Base-by-base conservation (phyloP, 768 basidiomycete genomes). In the Daedaleopsis sinensis region DNA sequence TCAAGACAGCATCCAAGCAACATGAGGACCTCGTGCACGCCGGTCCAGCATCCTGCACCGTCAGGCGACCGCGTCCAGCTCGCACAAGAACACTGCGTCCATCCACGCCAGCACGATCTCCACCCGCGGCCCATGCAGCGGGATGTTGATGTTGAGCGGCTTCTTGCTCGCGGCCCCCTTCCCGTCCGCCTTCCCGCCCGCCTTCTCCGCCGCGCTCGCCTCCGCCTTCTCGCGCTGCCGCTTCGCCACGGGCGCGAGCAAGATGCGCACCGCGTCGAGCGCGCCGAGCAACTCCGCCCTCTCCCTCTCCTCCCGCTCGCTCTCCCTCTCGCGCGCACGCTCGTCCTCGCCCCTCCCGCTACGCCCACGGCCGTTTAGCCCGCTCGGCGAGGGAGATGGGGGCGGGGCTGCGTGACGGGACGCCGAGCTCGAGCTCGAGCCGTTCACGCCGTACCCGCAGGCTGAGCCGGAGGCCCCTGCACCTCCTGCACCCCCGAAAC, bases 61-160 rank as follows among this genome's bases (percentile, higher is more conserved):
- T 32, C 27, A 32, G 27, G 71, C 73, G 44, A 69, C 72, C 9
- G 57, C 35, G 50, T 93, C 91, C 66, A 94, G 71, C 68, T 91
- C 90, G 4, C 84, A 86, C 38, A 94, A 73, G 77, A 91, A 88
- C 58, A 93, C 89, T 18, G 90, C 91, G 24, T 81, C 92, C 57
- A 94, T 76, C 91, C 91, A 94, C 46, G 93, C 93, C 58, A 94
- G 80, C 57, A 93, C 80, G 58, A 94, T 80, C 74, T 94, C 93
- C 49, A 94, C 93, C 7, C 91, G 82, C 38, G 93, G 92, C 0
- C 93, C 93, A 73, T 93, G 91, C 64, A 94, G 75, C 11, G 91
- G 90, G 58, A 94, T 91, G 69, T 86, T 91, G 72, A 93, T 90
- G 53, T 86, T 82, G 63, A 84, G 66, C 39, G 83, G 77, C 72